phyloP scores from a whole-genome alignment of 441 rosid species.

The Eruca vesicaria region DNA sequence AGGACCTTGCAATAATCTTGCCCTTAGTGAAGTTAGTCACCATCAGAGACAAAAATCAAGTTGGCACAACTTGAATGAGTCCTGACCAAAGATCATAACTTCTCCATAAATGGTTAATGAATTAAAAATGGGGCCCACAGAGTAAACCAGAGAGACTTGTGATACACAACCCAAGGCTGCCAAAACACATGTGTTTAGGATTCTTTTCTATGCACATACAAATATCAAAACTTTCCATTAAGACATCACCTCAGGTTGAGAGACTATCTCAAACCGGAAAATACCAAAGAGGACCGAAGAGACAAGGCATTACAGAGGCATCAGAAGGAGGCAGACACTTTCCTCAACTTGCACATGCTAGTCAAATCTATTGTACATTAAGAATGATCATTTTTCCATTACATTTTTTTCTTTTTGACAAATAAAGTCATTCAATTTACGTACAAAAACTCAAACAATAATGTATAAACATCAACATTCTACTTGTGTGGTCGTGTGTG shows the following conservation, averaged over 20 bases:
- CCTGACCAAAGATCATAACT: slow-evolving; percentile 26
- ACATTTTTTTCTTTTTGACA: background rate
- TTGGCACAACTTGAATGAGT: slow-evolving; percentile 30
- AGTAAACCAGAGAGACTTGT: slow-evolving; percentile 4
- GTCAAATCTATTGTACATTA: too few species aligned
- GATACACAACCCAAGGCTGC: slow-evolving; percentile 23
- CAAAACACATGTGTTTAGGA: slow-evolving; percentile 9
- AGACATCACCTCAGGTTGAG: too few species aligned
- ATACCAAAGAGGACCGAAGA: too few species aligned
- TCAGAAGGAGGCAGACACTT: too few species aligned
- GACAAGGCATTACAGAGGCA: too few species aligned
- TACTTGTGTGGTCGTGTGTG: background rate
- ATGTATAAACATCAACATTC: background rate
- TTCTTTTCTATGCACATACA: slow-evolving; percentile 3
- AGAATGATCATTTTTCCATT: background rate
- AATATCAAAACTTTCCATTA: too few species aligned
- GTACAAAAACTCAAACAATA: background rate
- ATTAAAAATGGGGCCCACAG: slow-evolving; percentile 14
- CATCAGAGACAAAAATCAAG: slow-evolving; percentile 25
- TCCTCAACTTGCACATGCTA: too few species aligned
- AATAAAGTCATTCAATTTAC: background rate
- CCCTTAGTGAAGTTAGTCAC: slow-evolving; percentile 12
- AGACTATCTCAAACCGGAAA: too few species aligned
- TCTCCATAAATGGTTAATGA: slow-evolving; percentile 22
- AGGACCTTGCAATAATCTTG: too few species aligned